These are phyloP conservation scores for Fraxinus latifolia DNA, from an alignment of 305 asterid species.

Conservation along the genomic window DNA sequence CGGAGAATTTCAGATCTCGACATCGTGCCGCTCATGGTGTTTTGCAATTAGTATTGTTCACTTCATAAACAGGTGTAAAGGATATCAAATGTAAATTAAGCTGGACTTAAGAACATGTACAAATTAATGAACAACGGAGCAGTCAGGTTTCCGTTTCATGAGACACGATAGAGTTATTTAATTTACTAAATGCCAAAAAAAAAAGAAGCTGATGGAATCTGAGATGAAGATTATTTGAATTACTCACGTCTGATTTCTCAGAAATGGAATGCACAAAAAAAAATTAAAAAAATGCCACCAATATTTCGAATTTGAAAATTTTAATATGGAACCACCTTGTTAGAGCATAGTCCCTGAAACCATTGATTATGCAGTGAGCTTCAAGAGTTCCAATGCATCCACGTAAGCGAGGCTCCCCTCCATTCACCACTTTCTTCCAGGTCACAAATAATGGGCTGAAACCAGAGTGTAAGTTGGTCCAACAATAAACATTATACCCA, in stretches of 20 bases:
- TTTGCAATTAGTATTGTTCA: neutral
- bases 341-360: conserved; percentile 88
- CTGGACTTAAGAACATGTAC: neutral
- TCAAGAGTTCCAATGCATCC: conserved; percentile 97
- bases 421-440: conserved; percentile 87
- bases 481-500: conserved; percentile 25
- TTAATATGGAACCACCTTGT: conserved; percentile 50
- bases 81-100: neutral
- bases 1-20: neutral
- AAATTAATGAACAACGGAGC: neutral
- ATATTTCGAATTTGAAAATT: neutral
- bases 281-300: neutral
- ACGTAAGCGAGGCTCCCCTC: conserved; percentile 86
- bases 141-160: neutral
- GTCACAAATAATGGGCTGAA: conserved; percentile 93
- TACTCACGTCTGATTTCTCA: conserved; percentile 3
- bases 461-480: conserved; percentile 21
- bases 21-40: neutral
- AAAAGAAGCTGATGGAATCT: neutral
- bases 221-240: neutral
- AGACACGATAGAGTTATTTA: conserved; percentile 10
- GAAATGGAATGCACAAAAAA: conserved; percentile 6
- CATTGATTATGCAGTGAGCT: conserved; percentile 69
- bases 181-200: neutral
- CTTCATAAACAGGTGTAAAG: neutral